Conservation (phyloP, 257 asterid genomes). For the Solanum megistacrolobum region DNA sequence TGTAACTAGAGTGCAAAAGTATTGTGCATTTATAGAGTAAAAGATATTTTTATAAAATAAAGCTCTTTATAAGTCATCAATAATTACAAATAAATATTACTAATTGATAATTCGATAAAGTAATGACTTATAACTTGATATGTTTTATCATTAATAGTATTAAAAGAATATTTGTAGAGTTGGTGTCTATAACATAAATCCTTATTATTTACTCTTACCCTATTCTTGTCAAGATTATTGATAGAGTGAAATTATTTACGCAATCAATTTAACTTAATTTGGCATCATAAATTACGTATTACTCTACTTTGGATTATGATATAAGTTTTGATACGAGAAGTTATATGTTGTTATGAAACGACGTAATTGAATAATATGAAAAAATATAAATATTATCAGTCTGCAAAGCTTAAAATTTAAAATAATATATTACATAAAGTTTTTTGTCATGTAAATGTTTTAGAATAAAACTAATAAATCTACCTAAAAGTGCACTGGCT, state of each 20-base stretch:
- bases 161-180: not conserved
- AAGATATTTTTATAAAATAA: too few relatives aligned
- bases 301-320: not conserved
- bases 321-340: not conserved
- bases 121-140: too few relatives aligned
- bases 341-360: not conserved
- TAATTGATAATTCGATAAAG: not conserved
- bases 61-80: not conserved
- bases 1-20: not conserved
- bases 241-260: not conserved
- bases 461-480: not conserved
- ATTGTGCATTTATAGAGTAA: too few relatives aligned
- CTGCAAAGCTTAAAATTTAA: not conserved
- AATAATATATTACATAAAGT: not conserved
- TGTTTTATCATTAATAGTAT: not conserved
- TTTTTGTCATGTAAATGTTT: not conserved
- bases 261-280: not conserved
- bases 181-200: not conserved
- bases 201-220: not conserved
- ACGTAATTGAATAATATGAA: too few relatives aligned
- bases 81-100: too few relatives aligned
- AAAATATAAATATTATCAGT: not conserved
- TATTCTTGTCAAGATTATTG: too few relatives aligned
- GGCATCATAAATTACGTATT: not conserved
- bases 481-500: not conserved